Evolutionary conservation across 2,329 filamentous ascomycete genomes (phyloP), one percentile per base, ranked within the genome.

Genomic region (Hymenoscyphus repandus): DNA sequence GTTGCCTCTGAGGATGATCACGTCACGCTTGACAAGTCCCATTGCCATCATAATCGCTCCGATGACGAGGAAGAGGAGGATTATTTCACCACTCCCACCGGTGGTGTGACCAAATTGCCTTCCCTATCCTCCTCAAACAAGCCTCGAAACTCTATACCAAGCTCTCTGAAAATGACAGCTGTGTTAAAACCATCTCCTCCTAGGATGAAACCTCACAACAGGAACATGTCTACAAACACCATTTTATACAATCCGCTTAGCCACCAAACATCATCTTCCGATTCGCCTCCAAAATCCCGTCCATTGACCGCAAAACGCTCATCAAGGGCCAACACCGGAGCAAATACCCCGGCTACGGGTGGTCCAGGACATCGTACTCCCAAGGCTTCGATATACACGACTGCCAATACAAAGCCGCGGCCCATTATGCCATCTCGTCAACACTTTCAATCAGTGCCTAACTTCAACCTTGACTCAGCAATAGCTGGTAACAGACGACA

Each of bases 201-300:
- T 12, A 53, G 49, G 37, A 53, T 52, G 10, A 54, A 50, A 1
- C 52, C 42, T 4, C 90, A 96, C 62, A 78, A 72, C 49, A 85
- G 90, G 34, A 90, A 89, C 11, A 67, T 86, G 3, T 96, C 91
- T 0, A 86, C 83, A 17, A 89, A 85, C 59, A 96, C 91, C 0
- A 90, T 95, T 48, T 73, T 96, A 1, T 95, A 87, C 69, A 90
- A 88, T 32, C 90, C 90, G 0, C 72, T 82, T 9, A 55, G 56
- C 4, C 22, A 56, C 61, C 47, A 66, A 56, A 72, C 68, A 54
- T 70, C 71, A 6, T 72, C 74, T 0, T 73, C 74, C 0, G 69
- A 58, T 63, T 71, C 54, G 62, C 69, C 36, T 36, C 59, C 61
- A 1, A 64, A 67, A 33, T 68, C 69, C 3, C 66, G 69, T 6